Conservation (phyloP, 768 basidiomycete genomes). For the Clathrus columnatus region DNA sequence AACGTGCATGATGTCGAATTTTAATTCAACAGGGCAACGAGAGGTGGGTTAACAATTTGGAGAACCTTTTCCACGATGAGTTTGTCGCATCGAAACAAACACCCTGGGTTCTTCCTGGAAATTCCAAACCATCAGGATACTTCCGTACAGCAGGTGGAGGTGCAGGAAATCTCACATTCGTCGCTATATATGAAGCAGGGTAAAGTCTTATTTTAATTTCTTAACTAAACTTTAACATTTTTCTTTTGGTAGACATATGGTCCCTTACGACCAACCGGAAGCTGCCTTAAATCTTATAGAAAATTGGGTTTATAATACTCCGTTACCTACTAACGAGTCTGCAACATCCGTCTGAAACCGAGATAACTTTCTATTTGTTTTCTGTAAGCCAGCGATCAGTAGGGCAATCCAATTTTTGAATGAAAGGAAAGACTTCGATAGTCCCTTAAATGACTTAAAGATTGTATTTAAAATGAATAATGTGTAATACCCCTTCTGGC, state of each 20-base stretch:
- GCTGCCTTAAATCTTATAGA: conserved; percentile 58
- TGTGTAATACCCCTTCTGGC: no score
- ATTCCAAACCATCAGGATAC: conserved; percentile 53
- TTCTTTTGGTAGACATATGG: conserved; percentile 60
- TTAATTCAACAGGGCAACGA: conserved; percentile 53
- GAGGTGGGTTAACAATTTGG: conserved; percentile 60
- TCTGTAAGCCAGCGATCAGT: no score
- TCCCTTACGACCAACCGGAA: conserved; percentile 84
- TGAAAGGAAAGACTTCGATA: no score
- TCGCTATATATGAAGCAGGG: conserved; percentile 73
- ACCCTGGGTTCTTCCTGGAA: conserved; percentile 47
- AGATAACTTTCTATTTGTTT: background rate
- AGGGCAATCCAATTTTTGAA: no score
- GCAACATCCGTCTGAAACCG: background rate
- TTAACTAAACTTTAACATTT: background rate
- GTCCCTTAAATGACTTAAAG: no score
- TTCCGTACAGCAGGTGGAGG: conserved; percentile 64
- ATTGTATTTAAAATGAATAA: no score
- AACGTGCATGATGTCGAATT: background rate
- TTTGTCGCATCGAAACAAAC: conserved; percentile 41
- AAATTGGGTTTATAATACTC: conserved; percentile 29
- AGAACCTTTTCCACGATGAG: conserved; percentile 52
- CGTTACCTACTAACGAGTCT: conserved; percentile 13
- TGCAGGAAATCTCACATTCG: conserved; percentile 82
- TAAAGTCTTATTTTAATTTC: conserved; percentile 28